Evolutionary conservation across 2,329 filamentous ascomycete genomes (phyloP), one percentile per base, ranked within the genome.

Genomic region (Fusarium brevicatenulatum): DNA sequence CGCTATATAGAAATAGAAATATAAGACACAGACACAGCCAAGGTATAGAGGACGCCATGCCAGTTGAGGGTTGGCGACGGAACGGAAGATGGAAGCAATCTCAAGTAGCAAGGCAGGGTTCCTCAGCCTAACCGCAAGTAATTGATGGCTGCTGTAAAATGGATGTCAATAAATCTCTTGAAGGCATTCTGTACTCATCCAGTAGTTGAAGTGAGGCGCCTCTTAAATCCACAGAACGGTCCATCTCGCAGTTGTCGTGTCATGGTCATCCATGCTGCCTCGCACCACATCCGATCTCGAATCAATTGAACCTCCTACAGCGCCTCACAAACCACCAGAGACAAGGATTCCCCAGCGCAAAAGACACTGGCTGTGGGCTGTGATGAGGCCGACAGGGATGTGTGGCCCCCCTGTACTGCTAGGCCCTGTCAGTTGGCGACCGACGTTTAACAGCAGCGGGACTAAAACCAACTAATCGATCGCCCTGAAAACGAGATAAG

Each of bases 331-430:
- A 54, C 52, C 40, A 30, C 42, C 34, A 42, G 30, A 70, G 68
- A 75, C 78, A 79, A 73, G 78, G 77, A 71, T 77, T 77, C 76
- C 76, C 78, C 76, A 73, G 78, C 70, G 65, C 47, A 62, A 28
- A 60, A 36, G 63, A 49, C 61, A 43, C 57, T 46, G 53, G 40
- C 47, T 47, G 56, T 71, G 62, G 62, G 32, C 55, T 64, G 42
- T 58, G 59, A 37, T 46, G 59, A 66, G 32, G 50, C 16, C 43
- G 63, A 40, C 59, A 54, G 47, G 61, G 61, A n/a, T 52, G 47
- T 23, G 28, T 19, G 7, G 11, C 21, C 39, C 23, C 47, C 47
- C 47, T 52, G 47, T 8, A 13, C n/a, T 46, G 42, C 42, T 57
- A 54, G 34, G 34, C 34, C 63, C 47, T 63, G 58, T 56, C 63